Percentiles rank a stretch among this genome's conserved stretches.
phyloP scores from a whole-genome alignment of 2,329 filamentous ascomycete genomes.

The Aspergillus proliferans region DNA sequence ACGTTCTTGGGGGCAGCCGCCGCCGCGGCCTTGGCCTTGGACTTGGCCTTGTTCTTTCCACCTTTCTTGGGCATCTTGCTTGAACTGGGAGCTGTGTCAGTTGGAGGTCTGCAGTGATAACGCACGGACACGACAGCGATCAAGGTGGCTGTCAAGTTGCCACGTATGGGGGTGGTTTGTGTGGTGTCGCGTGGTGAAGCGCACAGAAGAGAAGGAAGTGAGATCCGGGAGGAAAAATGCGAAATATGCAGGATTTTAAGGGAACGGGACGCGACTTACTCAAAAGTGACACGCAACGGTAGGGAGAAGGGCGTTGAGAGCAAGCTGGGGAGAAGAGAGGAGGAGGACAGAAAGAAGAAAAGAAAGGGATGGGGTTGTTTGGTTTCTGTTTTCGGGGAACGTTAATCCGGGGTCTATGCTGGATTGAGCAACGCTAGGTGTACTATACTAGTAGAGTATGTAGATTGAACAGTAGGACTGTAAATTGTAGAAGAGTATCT shows the following conservation, averaged over 20 bases:
- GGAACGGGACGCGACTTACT: not conserved
- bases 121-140: not conserved
- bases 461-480: too few species aligned
- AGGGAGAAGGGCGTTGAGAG: not conserved
- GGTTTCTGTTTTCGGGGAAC: not conserved
- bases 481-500: too few species aligned
- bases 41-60: constrained; percentile 25
- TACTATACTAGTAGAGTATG: not conserved
- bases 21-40: constrained; percentile 16
- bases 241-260: not conserved
- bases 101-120: not conserved
- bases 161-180: not conserved
- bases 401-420: not conserved
- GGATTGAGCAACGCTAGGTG: not conserved
- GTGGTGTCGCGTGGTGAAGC: not conserved
- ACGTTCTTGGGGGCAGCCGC: constrained; percentile 19
- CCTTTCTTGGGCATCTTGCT: constrained; percentile 30
- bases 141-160: not conserved
- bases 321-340: not conserved
- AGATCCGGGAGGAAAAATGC: not conserved
- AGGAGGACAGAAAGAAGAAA: not conserved
- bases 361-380: not conserved
- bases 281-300: not conserved
- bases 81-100: not conserved
- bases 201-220: not conserved